phyloP scores from a whole-genome alignment of 192 early-diverging fungal genomes.

The Chytriomyces confervae region DNA sequence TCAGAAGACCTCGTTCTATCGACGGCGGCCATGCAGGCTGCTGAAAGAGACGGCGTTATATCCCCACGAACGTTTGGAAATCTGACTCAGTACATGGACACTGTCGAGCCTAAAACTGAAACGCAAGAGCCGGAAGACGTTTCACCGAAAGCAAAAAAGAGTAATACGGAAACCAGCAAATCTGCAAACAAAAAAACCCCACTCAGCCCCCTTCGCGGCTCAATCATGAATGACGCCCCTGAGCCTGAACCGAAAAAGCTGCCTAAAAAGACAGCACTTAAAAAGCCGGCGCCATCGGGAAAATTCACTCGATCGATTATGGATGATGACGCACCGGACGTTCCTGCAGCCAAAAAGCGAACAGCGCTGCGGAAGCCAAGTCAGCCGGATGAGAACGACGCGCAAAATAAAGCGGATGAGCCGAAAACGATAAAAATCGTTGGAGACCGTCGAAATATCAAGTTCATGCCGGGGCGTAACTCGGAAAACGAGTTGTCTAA shows the following conservation, averaged over 20 bases:
- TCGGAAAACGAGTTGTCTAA: too few species aligned
- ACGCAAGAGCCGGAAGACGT: neutral
- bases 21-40: slow-evolving; percentile 15
- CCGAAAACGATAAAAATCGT: slow-evolving; percentile 19
- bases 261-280: neutral
- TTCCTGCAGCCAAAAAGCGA: neutral
- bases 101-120: slow-evolving; percentile 5
- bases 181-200: neutral
- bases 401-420: neutral
- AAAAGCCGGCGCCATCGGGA: neutral
- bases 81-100: slow-evolving; percentile 21
- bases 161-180: neutral
- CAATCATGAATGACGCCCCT: slow-evolving; percentile 28
- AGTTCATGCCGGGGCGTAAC: too few species aligned
- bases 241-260: neutral
- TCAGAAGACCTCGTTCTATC: neutral
- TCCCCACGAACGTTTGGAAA: slow-evolving; percentile 22
- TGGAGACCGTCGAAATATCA: neutral
- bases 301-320: slow-evolving; percentile 16
- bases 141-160: neutral
- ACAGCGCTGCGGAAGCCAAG: neutral
- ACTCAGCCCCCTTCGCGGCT: neutral
- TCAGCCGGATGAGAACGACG: neutral
- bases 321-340: neutral
- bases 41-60: slow-evolving; percentile 23